These are phyloP conservation scores for Macrolepiota dolichaula DNA, from an alignment of 768 basidiomycete genomes.

Conservation along the genomic window DNA sequence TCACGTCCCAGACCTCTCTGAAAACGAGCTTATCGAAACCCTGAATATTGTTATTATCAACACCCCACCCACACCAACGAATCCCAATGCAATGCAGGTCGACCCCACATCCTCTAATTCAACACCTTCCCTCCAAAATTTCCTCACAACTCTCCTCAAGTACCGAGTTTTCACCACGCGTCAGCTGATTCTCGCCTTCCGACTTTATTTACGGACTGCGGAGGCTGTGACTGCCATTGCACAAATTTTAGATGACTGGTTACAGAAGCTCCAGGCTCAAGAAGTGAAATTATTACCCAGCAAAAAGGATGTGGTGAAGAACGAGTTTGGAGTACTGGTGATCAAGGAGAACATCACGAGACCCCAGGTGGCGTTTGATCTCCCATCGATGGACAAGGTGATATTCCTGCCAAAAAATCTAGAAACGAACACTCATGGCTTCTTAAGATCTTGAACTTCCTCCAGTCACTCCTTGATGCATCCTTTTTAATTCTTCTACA, in stretches of 20 bases:
- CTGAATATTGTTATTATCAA: conserved; percentile 41
- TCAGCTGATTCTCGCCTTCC: conserved; percentile 47
- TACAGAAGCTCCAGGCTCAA: conserved; percentile 22
- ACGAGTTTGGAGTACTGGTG: conserved; percentile 38
- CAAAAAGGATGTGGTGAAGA: conserved; percentile 35
- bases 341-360: conserved; percentile 16
- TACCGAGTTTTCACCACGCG: conserved; percentile 33
- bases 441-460: conserved; percentile 51
- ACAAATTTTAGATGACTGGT: conserved; percentile 47
- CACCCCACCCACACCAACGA: conserved; percentile 24
- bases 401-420: not conserved
- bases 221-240: conserved; percentile 47
- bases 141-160: conserved; percentile 31
- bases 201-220: conserved; percentile 44
- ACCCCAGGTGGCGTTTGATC: conserved; percentile 21
- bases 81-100: conserved; percentile 41
- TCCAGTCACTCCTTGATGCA: conserved; percentile 68
- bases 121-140: conserved; percentile 28
- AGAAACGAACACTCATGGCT: conserved; percentile 1
- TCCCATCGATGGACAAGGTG: conserved; percentile 45
- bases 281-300: conserved; percentile 35
- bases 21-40: conserved; percentile 56
- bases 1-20: conserved; percentile 60
- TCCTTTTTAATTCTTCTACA: conserved; percentile 68
- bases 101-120: conserved; percentile 19